Evolutionary conservation across 495 filamentous ascomycete genomes (phyloP).

Genomic region (Neurospora sp.): DNA sequence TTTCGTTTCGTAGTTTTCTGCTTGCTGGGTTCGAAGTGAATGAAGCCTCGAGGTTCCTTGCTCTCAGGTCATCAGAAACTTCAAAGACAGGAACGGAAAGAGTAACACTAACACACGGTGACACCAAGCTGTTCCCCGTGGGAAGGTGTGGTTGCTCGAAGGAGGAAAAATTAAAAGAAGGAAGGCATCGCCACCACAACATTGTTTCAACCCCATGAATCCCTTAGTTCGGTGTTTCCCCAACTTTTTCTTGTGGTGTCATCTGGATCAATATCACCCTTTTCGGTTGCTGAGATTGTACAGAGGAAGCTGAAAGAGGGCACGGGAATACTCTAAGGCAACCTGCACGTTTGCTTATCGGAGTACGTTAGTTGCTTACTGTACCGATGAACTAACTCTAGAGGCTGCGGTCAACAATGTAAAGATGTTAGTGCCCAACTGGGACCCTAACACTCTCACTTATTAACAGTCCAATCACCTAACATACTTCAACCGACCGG

Average conservation of each 20-base stretch:
- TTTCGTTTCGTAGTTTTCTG: neutral
- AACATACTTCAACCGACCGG: neutral
- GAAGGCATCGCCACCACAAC: neutral
- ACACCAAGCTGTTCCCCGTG: neutral
- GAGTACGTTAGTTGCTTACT: neutral
- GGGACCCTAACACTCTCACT: neutral
- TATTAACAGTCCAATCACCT: neutral
- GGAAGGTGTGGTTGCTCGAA: neutral
- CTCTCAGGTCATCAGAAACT: no score
- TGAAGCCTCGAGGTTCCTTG: neutral
- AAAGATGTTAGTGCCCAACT: neutral
- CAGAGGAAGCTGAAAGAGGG: neutral
- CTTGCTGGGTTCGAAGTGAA: neutral
- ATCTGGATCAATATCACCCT: neutral
- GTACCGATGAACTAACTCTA: neutral
- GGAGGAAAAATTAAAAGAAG: neutral
- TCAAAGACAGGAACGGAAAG: neutral
- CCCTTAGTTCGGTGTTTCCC: neutral
- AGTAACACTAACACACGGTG: neutral
- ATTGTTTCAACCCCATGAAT: neutral
- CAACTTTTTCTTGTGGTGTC: neutral
- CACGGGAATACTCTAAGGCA: neutral
- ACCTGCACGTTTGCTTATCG: neutral
- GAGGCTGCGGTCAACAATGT: fast-evolving
- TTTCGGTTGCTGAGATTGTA: neutral